phyloP scores from a whole-genome alignment of 2,329 filamentous ascomycete species.

The Nemania serpens region DNA sequence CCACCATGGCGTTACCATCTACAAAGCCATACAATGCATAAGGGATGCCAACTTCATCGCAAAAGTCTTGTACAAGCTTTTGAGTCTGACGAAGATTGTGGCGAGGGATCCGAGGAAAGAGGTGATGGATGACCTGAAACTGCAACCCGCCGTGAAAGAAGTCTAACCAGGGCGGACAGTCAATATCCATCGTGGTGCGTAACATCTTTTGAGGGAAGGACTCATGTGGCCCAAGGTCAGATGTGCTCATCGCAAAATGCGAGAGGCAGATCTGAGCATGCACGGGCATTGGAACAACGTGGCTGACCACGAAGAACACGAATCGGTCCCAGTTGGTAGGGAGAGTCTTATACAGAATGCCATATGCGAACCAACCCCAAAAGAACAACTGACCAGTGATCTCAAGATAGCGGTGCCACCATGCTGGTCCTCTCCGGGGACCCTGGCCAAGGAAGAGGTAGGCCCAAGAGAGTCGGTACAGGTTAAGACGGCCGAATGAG shows the following conservation, averaged over 20 bases:
- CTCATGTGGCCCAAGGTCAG: constrained; percentile 80
- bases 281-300: constrained; percentile 78
- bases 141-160: constrained; percentile 74
- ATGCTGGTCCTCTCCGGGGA: constrained; percentile 74
- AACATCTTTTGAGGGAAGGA: constrained; percentile 91
- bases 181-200: constrained; percentile 85
- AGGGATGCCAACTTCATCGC: constrained; percentile 78
- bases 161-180: constrained; percentile 73
- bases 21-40: constrained; percentile 87
- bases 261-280: constrained; percentile 91
- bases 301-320: constrained; percentile 77
- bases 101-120: constrained; percentile 70
- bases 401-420: constrained; percentile 86
- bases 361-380: constrained; percentile 86
- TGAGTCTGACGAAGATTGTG: constrained; percentile 69
- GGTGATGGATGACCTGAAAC: constrained; percentile 73
- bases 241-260: constrained; percentile 92
- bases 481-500: constrained; percentile 81
- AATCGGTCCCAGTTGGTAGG: constrained; percentile 72
- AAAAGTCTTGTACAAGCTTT: constrained; percentile 66
- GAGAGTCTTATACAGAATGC: constrained; percentile 74
- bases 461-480: constrained; percentile 81
- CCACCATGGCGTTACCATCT: constrained; percentile 80
- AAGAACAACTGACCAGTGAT: constrained; percentile 77
- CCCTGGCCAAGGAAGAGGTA: constrained; percentile 73